phyloP scores from a whole-genome alignment of 495 filamentous ascomycete species.

The Hypoxylon perforatum region DNA sequence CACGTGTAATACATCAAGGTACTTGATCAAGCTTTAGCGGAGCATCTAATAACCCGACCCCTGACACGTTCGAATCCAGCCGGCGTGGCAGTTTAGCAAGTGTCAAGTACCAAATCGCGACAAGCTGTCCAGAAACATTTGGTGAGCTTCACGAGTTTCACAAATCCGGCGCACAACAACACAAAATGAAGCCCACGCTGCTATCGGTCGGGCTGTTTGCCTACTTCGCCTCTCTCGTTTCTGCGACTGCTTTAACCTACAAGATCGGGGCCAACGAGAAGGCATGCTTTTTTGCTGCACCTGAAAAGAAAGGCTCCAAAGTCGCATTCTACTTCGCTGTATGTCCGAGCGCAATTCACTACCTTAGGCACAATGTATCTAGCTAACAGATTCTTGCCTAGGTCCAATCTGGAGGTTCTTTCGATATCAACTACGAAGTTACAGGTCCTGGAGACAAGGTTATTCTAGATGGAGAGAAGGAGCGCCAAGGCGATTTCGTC shows the following conservation, averaged over 20 bases:
- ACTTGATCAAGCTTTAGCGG: background rate
- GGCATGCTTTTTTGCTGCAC: constrained; percentile 90
- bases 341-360: constrained; percentile 48
- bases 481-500: constrained; percentile 97
- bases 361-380: background rate
- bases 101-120: constrained; percentile 33
- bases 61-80: constrained; percentile 10
- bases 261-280: constrained; percentile 90
- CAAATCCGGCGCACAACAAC: constrained; percentile 33
- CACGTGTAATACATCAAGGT: background rate
- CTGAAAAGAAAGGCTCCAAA: constrained; percentile 81
- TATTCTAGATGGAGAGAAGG: constrained; percentile 88
- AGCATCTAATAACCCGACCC: constrained; percentile 34
- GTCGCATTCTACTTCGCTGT: constrained; percentile 99
- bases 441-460: constrained; percentile 82
- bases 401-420: constrained; percentile 96
- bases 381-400: constrained; percentile 48
- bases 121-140: constrained; percentile 38
- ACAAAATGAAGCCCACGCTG: constrained; percentile 62
- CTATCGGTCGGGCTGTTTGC: constrained; percentile 70
- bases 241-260: constrained; percentile 94
- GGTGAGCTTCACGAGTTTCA: constrained; percentile 31
- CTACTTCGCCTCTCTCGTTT: constrained; percentile 66
- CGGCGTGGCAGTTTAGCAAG: constrained; percentile 24
- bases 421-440: constrained; percentile 94